Percentiles rank a stretch among this genome's conserved stretches.
Conservation (phyloP, 2,329 filamentous ascomycete species). For the Tolypocladium tropicale region DNA sequence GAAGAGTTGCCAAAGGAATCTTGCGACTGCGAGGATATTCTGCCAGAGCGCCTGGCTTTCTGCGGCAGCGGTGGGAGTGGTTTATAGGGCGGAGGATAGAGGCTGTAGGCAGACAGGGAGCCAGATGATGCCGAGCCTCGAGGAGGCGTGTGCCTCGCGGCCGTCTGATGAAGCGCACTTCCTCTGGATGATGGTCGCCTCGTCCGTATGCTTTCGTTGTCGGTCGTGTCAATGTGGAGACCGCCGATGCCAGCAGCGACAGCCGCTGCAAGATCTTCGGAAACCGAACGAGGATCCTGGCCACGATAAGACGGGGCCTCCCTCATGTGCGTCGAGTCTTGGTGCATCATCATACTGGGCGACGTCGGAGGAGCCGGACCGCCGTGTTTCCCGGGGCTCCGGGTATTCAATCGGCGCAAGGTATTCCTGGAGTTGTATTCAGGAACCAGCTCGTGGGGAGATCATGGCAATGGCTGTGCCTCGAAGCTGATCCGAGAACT, state of each 20-base stretch:
- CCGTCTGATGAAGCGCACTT: background rate
- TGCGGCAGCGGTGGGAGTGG: constrained; percentile 8
- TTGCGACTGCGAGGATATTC: background rate
- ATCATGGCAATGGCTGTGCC: background rate
- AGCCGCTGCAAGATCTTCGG: background rate
- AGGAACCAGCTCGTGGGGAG: background rate
- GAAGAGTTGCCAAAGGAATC: background rate
- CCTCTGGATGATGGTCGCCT: background rate
- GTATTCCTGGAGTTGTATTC: background rate
- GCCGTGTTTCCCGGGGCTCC: background rate
- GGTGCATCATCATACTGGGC: background rate
- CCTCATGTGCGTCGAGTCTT: background rate
- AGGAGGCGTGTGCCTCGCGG: background rate
- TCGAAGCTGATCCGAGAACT: background rate
- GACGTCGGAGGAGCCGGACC: background rate
- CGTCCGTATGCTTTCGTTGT: background rate
- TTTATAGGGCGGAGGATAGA: constrained; percentile 10
- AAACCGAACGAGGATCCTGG: background rate
- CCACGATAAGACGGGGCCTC: background rate
- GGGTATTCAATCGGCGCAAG: background rate
- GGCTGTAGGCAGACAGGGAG: constrained; percentile 2
- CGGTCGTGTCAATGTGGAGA: background rate
- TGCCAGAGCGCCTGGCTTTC: background rate
- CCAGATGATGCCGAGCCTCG: background rate
- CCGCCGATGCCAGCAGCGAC: background rate